Conservation (phyloP, 495 filamentous ascomycete genomes). For the Peziza echinospora region DNA sequence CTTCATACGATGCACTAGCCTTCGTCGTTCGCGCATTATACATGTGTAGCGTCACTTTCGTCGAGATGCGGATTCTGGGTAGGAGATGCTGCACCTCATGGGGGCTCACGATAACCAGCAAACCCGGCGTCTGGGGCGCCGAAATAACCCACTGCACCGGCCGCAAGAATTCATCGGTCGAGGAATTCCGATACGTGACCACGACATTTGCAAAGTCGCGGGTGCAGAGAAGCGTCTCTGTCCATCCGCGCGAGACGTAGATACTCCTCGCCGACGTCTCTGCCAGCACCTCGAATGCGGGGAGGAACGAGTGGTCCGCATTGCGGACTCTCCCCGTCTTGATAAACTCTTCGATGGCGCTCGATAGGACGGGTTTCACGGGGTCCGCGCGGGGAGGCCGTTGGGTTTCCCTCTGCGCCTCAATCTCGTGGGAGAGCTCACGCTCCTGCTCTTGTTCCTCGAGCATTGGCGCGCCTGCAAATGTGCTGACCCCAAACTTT, state of each 20-base stretch:
- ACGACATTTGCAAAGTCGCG: conserved; percentile 35
- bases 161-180: conserved; percentile 30
- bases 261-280: conserved; percentile 22
- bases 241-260: conserved; percentile 23
- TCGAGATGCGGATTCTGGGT: conserved; percentile 19
- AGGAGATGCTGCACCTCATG: conserved; percentile 37
- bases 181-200: not conserved
- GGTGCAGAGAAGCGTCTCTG: conserved; percentile 28
- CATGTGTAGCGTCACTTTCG: conserved; percentile 28
- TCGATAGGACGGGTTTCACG: conserved; percentile 24
- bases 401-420: conserved; percentile 35
- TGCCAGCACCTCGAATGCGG: conserved; percentile 27
- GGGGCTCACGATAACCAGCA: conserved; percentile 37
- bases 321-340: conserved; percentile 10
- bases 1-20: conserved; percentile 26
- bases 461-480: not conserved
- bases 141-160: conserved; percentile 39
- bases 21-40: conserved; percentile 35
- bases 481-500: not conserved
- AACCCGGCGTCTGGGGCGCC: conserved; percentile 1
- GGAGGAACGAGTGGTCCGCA: conserved; percentile 21
- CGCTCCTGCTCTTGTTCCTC: conserved; percentile 43
- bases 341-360: conserved; percentile 26
- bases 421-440: conserved; percentile 40
- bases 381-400: conserved; percentile 24